Evolutionary conservation across 768 basidiomycete species (phyloP).

Genomic region (Strobilomyces echinocephalus): DNA sequence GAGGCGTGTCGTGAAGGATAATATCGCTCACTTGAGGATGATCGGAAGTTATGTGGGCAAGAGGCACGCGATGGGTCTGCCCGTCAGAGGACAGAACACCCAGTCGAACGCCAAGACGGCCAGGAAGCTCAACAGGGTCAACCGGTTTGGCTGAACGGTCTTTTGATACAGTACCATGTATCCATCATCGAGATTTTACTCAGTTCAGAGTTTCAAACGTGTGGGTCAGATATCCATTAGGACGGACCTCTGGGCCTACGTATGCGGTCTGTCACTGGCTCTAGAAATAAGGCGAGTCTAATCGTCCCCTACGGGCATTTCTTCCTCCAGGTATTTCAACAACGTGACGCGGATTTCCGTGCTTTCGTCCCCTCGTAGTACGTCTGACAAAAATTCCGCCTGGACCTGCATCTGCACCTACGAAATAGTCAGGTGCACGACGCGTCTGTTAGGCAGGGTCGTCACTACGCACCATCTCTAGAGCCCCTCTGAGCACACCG

Average conservation of each 20-base stretch:
- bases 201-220: background rate
- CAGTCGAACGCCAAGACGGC: conserved; percentile 89
- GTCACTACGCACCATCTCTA: conserved; percentile 81
- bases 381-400: conserved; percentile 83
- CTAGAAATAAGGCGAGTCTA: conserved; percentile 36
- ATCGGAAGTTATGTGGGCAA: conserved; percentile 93
- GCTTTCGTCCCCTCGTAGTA: conserved; percentile 85
- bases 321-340: conserved; percentile 91
- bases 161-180: conserved; percentile 10
- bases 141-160: conserved; percentile 45
- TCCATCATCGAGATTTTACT: background rate
- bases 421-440: conserved; percentile 13
- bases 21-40: conserved; percentile 88
- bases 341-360: conserved; percentile 92
- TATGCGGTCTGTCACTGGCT: background rate
- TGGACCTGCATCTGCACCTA: conserved; percentile 97
- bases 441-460: background rate
- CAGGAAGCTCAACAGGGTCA: conserved; percentile 82
- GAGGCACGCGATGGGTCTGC: conserved; percentile 88
- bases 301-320: conserved; percentile 90
- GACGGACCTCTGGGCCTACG: background rate
- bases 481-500: conserved; percentile 85
- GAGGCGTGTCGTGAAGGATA: conserved; percentile 75
- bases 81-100: conserved; percentile 93
- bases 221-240: background rate